Conservation (phyloP, 2,329 filamentous ascomycete genomes). For the Chalara sp. region DNA sequence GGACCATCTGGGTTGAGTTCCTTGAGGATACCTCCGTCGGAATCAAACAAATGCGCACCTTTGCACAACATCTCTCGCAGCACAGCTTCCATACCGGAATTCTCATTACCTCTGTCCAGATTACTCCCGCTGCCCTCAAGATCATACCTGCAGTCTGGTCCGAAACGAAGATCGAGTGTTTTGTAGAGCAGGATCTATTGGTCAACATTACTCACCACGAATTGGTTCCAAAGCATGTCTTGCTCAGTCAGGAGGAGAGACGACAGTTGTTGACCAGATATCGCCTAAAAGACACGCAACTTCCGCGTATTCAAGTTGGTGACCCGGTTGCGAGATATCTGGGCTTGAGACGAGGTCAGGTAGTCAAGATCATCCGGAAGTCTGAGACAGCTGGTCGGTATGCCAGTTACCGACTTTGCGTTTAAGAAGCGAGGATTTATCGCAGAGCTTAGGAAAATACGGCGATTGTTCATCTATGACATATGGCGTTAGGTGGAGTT, state of each 20-base stretch:
- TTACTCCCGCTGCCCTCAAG: constrained; percentile 83
- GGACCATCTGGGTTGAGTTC: constrained; percentile 92
- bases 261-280: constrained; percentile 78
- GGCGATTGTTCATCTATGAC: neutral
- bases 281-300: constrained; percentile 92
- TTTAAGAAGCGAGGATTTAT: constrained; percentile 32
- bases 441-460: neutral
- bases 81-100: constrained; percentile 86
- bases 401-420: constrained; percentile 79
- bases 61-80: constrained; percentile 73
- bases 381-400: constrained; percentile 95
- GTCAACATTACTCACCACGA: constrained; percentile 99
- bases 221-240: constrained; percentile 86
- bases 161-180: constrained; percentile 81
- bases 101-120: constrained; percentile 75
- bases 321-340: constrained; percentile 92
- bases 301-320: constrained; percentile 83
- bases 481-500: constrained; percentile 12
- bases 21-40: constrained; percentile 73
- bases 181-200: constrained; percentile 89
- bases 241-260: constrained; percentile 90
- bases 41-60: constrained; percentile 85
- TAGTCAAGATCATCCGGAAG: constrained; percentile 96
- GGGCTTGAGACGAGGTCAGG: constrained; percentile 82
- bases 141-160: constrained; percentile 72